These are phyloP conservation scores for Byssochlamys sp. DNA, from an alignment of 2,329 filamentous ascomycete species.

Conservation along the genomic window DNA sequence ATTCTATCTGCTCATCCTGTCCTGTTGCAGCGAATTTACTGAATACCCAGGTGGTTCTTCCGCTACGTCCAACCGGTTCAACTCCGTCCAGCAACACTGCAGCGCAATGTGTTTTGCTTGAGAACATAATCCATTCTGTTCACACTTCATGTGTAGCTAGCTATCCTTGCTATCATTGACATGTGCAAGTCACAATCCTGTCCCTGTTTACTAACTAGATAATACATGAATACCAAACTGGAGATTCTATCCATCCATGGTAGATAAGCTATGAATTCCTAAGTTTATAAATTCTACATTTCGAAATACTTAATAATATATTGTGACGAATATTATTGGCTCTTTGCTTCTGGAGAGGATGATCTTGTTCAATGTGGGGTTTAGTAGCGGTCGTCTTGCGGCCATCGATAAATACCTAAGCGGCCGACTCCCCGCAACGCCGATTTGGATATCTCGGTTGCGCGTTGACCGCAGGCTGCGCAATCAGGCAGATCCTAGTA, in stretches of 20 bases:
- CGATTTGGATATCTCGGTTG: not conserved
- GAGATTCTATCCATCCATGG: not conserved
- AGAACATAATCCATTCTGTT: not conserved
- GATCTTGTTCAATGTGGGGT: not conserved
- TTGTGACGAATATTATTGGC: not conserved
- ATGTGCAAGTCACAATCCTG: not conserved
- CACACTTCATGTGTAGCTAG: not conserved
- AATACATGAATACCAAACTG: not conserved
- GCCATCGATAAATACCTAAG: not conserved
- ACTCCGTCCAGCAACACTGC: constrained; percentile 1
- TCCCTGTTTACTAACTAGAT: not conserved
- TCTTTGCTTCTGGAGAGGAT: not conserved
- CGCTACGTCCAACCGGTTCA: constrained; percentile 1
- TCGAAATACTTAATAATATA: not conserved
- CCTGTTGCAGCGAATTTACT: constrained; percentile 1
- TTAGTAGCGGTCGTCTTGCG: not conserved
- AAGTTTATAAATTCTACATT: not conserved
- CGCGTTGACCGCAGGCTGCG: not conserved
- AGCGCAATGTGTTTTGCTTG: not conserved
- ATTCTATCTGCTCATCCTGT: not conserved
- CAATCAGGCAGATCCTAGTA: not conserved
- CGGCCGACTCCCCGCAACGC: not conserved
- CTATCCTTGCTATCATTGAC: not conserved
- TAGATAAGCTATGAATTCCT: not conserved
- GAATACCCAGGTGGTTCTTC: constrained; percentile 6